Conservation (phyloP, 805 yeast genomes). For the Pichia rugopelliculosa region DNA sequence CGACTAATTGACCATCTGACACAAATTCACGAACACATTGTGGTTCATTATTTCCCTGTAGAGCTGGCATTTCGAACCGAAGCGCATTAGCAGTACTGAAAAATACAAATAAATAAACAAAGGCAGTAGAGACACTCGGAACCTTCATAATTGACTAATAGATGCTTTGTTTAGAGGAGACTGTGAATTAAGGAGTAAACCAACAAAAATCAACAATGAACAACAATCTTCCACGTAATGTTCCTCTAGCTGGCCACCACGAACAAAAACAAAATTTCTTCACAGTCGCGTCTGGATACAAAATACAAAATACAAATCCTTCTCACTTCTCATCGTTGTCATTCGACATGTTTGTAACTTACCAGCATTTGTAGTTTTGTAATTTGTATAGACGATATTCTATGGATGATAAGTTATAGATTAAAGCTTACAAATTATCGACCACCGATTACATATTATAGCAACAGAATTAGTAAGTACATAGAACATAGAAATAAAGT, state of each 20-base stretch:
- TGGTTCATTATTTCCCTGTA: conserved; percentile 33
- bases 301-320: no score
- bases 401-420: no score
- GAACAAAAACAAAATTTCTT: not conserved
- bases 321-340: no score
- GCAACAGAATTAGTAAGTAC: not conserved
- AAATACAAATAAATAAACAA: conserved; percentile 9
- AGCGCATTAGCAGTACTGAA: conserved; percentile 16
- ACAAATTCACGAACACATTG: conserved; percentile 92
- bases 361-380: no score
- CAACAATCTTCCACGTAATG: not conserved
- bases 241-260: not conserved
- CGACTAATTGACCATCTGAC: conserved; percentile 76
- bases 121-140: not conserved
- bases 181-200: not conserved
- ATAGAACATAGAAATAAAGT: not conserved
- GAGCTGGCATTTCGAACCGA: conserved; percentile 28
- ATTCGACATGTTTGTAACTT: no score
- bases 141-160: not conserved
- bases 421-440: no score
- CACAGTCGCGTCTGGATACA: not conserved
- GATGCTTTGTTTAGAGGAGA: not conserved
- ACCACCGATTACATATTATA: no score
- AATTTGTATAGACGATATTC: no score
- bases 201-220: not conserved